Percentiles rank a stretch among this genome's conserved stretches.
Conservation (phyloP, 371 early-diverging fungal genomes). For the Mucor circinelloides region DNA sequence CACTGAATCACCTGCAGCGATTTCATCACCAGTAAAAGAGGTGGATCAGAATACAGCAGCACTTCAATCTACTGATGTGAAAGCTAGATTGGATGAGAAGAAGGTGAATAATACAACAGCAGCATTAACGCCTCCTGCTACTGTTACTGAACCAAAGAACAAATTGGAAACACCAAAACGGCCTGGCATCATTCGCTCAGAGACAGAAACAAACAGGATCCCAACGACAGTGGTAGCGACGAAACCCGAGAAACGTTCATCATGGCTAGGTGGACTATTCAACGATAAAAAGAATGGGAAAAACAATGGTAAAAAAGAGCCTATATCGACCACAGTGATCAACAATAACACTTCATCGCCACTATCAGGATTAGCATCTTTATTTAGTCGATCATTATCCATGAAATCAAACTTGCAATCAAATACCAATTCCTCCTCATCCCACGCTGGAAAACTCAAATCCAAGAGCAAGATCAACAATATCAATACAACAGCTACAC, state of each 20-base stretch:
- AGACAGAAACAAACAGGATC: background rate
- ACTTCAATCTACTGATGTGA: too few species aligned
- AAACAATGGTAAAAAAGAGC: background rate
- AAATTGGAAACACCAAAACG: constrained; percentile 3
- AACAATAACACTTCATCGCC: constrained; percentile 7
- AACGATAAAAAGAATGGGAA: constrained; percentile 13
- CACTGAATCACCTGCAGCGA: background rate
- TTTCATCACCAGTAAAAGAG: background rate
- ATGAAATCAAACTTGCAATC: constrained; percentile 14
- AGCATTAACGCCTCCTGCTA: background rate
- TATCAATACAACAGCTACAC: background rate
- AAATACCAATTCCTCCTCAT: background rate
- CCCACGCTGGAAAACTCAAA: background rate
- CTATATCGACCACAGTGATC: background rate
- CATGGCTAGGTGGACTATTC: constrained; percentile 34
- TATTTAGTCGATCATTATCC: constrained; percentile 33
- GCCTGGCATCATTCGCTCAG: constrained; percentile 7
- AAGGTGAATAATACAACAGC: background rate
- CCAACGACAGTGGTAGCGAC: background rate
- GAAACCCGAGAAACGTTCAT: constrained; percentile 17
- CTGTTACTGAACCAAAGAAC: background rate
- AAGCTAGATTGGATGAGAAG: background rate
- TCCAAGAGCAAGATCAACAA: background rate
- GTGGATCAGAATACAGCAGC: background rate
- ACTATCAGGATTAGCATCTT: constrained; percentile 26